Conservation (phyloP, 768 basidiomycete species). For the Tubosaeta sp. region DNA sequence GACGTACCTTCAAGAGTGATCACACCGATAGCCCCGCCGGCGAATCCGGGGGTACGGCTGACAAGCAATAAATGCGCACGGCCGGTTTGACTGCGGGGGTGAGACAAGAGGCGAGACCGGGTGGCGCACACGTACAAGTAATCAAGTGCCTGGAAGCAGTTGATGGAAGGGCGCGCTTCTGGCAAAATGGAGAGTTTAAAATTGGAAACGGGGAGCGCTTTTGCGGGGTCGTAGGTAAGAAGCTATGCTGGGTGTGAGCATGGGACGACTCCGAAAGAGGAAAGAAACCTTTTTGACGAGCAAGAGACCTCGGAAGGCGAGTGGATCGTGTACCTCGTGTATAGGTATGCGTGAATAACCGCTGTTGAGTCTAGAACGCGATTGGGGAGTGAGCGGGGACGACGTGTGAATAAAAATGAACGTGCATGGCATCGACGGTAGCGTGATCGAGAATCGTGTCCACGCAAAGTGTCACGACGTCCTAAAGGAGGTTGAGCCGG, state of each 20-base stretch:
- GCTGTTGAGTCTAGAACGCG: slow-evolving; percentile 50
- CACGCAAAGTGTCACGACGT: slow-evolving; percentile 74
- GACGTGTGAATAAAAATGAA: slow-evolving; percentile 7
- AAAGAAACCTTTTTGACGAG: slow-evolving; percentile 69
- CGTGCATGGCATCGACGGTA: slow-evolving; percentile 71
- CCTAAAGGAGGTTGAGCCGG: slow-evolving; percentile 31
- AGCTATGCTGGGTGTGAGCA: slow-evolving; percentile 45
- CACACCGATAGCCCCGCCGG: slow-evolving; percentile 86
- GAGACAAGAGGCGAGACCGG: not conserved
- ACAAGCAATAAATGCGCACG: slow-evolving; percentile 89
- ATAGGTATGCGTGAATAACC: slow-evolving; percentile 94
- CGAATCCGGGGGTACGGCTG: slow-evolving; percentile 73
- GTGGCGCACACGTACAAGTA: slow-evolving; percentile 59
- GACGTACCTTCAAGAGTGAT: slow-evolving; percentile 77
- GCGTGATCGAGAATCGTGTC: slow-evolving; percentile 78
- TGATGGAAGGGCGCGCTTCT: slow-evolving; percentile 84
- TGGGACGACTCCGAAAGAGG: not conserved
- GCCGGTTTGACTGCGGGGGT: slow-evolving; percentile 78
- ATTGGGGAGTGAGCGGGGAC: slow-evolving; percentile 8
- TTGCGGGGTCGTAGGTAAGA: slow-evolving; percentile 83
- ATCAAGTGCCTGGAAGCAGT: slow-evolving; percentile 92
- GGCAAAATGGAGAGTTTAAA: slow-evolving; percentile 83
- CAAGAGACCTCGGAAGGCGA: slow-evolving; percentile 76
- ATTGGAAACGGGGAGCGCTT: slow-evolving; percentile 64
- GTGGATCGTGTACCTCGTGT: slow-evolving; percentile 63